These are phyloP conservation scores for Phalaenopsis aphrodite DNA, from an alignment of 106 monocot species.

Conservation along the genomic window DNA sequence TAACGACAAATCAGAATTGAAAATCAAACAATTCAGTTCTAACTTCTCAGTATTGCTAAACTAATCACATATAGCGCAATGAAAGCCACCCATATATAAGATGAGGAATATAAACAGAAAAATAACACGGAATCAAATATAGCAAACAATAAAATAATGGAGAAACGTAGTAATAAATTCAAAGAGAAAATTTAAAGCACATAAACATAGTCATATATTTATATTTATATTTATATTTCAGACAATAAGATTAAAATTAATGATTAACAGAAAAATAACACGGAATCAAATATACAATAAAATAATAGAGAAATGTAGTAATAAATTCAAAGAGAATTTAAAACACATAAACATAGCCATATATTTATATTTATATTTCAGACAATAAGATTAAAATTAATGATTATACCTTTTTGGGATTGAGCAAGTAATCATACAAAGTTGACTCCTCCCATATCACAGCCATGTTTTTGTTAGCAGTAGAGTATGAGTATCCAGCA, in stretches of 20 bases:
- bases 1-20: too few relatives aligned
- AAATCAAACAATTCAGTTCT: too few relatives aligned
- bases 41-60: too few relatives aligned
- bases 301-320: not conserved
- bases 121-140: not conserved
- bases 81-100: too few relatives aligned
- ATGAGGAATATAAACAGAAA: not conserved
- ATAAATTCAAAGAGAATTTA: not conserved
- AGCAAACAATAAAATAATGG: not conserved
- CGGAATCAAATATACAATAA: not conserved
- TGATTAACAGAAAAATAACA: not conserved
- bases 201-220: too few relatives aligned
- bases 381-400: too few relatives aligned
- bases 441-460: constrained; percentile 43
- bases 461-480: constrained; percentile 45
- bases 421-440: constrained; percentile 42
- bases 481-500: constrained; percentile 37
- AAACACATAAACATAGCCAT: too few relatives aligned
- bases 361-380: too few relatives aligned
- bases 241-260: too few relatives aligned
- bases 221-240: too few relatives aligned
- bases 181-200: not conserved
- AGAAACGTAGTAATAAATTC: not conserved
- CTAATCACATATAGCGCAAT: too few relatives aligned
- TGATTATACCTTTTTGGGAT: constrained; percentile 40